A percentile compares a stretch with the other conserved stretches of the same genome.
Conservation (phyloP, 768 basidiomycete genomes). For the Strobilomyces echinocephalus region DNA sequence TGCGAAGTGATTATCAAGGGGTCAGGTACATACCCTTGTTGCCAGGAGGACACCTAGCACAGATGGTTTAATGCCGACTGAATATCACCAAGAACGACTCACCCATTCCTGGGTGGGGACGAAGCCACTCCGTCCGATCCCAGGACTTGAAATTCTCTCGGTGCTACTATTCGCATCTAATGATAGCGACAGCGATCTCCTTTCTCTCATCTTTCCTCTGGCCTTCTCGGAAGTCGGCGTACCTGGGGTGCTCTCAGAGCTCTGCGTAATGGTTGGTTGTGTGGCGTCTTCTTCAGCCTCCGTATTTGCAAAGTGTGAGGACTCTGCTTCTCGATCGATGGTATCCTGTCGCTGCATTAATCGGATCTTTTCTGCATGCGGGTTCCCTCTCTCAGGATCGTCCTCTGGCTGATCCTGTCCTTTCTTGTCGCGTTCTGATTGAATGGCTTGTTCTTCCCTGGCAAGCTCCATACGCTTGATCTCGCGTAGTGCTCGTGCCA, state of each 20-base stretch:
- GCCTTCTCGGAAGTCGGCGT: constrained; percentile 74
- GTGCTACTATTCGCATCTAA: constrained; percentile 48
- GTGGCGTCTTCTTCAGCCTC: constrained; percentile 21
- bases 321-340: constrained; percentile 22
- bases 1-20: neutral
- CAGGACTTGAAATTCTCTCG: constrained; percentile 61
- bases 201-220: constrained; percentile 85
- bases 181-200: constrained; percentile 52
- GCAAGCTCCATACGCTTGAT: constrained; percentile 69
- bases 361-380: constrained; percentile 56
- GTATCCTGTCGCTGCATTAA: constrained; percentile 53
- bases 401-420: constrained; percentile 12
- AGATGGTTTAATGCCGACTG: constrained; percentile 1
- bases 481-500: constrained; percentile 80
- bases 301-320: constrained; percentile 9
- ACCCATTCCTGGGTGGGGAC: constrained; percentile 98
- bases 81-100: constrained; percentile 13
- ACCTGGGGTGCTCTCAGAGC: constrained; percentile 33
- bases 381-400: constrained; percentile 27
- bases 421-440: constrained; percentile 25
- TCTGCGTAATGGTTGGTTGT: constrained; percentile 41
- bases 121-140: constrained; percentile 86
- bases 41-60: constrained; percentile 82
- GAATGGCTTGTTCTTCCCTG: constrained; percentile 59
- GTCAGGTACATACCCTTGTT: constrained; percentile 68